Percentiles rank a stretch among this genome's conserved stretches.
phyloP scores from a whole-genome alignment of 257 asterid genomes.

The Fraxinus cuspidata region DNA sequence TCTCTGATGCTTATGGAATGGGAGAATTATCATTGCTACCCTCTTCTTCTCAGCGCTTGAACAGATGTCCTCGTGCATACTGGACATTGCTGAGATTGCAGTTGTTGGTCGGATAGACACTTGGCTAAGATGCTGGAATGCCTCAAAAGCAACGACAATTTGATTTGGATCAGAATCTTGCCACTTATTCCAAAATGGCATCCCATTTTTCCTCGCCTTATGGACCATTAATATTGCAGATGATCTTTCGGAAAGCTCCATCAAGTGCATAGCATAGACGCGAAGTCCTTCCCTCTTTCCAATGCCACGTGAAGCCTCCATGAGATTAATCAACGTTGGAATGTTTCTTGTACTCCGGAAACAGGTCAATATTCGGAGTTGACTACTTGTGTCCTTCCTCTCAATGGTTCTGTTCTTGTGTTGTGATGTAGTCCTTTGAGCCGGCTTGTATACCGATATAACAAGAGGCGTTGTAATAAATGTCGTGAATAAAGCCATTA shows the following conservation, averaged over 20 bases:
- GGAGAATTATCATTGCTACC: conserved; percentile 59
- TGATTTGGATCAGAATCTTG: conserved; percentile 36
- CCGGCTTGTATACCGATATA: conserved; percentile 57
- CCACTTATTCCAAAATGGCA: conserved; percentile 65
- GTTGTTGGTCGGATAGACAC: conserved; percentile 68
- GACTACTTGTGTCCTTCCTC: conserved; percentile 49
- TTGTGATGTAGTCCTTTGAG: conserved; percentile 37
- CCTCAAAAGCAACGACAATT: conserved; percentile 64
- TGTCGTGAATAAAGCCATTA: conserved; percentile 82
- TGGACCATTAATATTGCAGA: conserved; percentile 75
- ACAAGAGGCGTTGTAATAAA: conserved; percentile 71
- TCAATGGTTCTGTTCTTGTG: conserved; percentile 59
- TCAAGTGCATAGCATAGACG: conserved; percentile 74
- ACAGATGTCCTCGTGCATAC: conserved; percentile 71
- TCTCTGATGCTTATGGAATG: conserved; percentile 64
- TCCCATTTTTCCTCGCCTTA: conserved; percentile 62
- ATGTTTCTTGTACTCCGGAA: conserved; percentile 57
- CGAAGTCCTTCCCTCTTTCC: conserved; percentile 59
- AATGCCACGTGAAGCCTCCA: conserved; percentile 70
- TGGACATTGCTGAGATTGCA: conserved; percentile 58
- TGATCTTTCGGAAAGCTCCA: conserved; percentile 76
- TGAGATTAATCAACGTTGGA: conserved; percentile 62
- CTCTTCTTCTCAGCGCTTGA: conserved; percentile 51
- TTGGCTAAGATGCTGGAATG: conserved; percentile 66
- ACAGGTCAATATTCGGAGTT: conserved; percentile 56